These are phyloP conservation scores for Pueraria montana DNA, from an alignment of 306 rosid species.

Conservation along the genomic window DNA sequence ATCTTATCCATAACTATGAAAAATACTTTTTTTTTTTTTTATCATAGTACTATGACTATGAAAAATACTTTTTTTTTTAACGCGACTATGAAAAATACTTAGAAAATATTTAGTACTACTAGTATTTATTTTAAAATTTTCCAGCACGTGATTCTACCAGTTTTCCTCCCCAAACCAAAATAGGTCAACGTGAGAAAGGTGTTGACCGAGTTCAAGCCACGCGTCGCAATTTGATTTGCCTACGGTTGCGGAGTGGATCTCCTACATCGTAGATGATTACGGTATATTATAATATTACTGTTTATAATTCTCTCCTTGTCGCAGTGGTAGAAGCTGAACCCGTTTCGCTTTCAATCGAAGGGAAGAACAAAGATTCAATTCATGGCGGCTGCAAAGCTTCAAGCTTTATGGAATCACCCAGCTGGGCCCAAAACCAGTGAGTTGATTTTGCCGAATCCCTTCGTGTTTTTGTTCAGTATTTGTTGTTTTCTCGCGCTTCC, in stretches of 20 bases:
- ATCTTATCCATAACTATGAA: too few relatives aligned
- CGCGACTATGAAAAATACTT: too few relatives aligned
- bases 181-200: neutral
- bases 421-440: conserved; percentile 99
- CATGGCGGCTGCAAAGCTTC: conserved; percentile 94
- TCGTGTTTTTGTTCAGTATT: neutral
- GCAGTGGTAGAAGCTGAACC: neutral
- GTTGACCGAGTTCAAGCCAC: conserved; percentile 36
- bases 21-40: too few relatives aligned
- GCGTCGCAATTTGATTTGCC: conserved; percentile 21
- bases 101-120: too few relatives aligned
- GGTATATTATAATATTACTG: neutral
- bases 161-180: neutral
- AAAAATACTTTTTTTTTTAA: too few relatives aligned
- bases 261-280: neutral
- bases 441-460: conserved; percentile 37
- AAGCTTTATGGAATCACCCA: conserved; percentile 95
- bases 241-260: neutral
- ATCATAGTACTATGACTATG: too few relatives aligned
- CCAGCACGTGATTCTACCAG: neutral
- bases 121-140: neutral
- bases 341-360: conserved; percentile 32
- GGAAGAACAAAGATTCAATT: conserved; percentile 31
- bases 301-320: neutral
- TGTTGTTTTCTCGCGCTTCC: conserved; percentile 21